phyloP scores from a whole-genome alignment of 176 grass and related monocot genomes.

The Musa schizocarpa region DNA sequence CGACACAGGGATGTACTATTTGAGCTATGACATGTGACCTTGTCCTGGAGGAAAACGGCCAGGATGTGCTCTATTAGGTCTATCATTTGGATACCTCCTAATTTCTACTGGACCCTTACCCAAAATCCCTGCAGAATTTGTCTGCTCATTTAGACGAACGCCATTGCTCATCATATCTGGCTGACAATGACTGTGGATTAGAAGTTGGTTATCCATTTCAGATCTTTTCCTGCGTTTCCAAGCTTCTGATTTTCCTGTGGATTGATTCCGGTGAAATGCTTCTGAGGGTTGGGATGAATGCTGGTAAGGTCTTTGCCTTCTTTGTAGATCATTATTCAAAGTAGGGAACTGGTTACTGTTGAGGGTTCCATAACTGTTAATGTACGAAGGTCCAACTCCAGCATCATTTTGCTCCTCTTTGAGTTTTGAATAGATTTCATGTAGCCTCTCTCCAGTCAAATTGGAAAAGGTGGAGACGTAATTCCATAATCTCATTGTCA shows the following conservation, averaged over 20 bases:
- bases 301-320: constrained; percentile 56
- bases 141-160: constrained; percentile 45
- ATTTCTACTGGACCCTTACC: constrained; percentile 73
- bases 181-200: constrained; percentile 34
- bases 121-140: constrained; percentile 81
- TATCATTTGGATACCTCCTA: constrained; percentile 74
- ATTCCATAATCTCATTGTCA: constrained; percentile 93
- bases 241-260: constrained; percentile 64
- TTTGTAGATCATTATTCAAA: constrained; percentile 42
- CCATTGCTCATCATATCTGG: constrained; percentile 49
- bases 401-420: constrained; percentile 74
- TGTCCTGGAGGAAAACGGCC: constrained; percentile 48
- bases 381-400: constrained; percentile 69
- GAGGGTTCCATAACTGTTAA: constrained; percentile 38
- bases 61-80: constrained; percentile 50
- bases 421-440: constrained; percentile 81
- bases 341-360: constrained; percentile 53
- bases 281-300: constrained; percentile 32
- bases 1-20: constrained; percentile 5
- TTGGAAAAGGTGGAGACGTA: constrained; percentile 93
- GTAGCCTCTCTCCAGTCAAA: constrained; percentile 70
- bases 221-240: constrained; percentile 86
- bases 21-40: constrained; percentile 46
- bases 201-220: constrained; percentile 43
- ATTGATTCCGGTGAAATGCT: constrained; percentile 51